phyloP scores from a whole-genome alignment of 345 rosid species.

The Eucalyptus lansdowneana region DNA sequence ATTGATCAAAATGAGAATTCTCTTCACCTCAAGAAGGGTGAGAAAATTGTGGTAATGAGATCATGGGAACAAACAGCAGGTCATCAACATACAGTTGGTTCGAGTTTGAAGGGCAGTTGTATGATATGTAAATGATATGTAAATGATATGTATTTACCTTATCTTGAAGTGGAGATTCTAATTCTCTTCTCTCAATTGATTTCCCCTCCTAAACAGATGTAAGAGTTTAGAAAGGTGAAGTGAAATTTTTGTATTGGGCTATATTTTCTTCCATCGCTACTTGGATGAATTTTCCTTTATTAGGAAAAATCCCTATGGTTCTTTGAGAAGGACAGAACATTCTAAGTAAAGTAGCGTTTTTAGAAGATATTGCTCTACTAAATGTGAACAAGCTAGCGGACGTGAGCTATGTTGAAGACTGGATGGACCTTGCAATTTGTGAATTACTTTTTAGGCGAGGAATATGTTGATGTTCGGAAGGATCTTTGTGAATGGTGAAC shows the following conservation, averaged over 20 bases:
- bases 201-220: neutral
- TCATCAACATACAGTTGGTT: neutral
- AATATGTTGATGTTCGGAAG: neutral
- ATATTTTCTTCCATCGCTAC: neutral
- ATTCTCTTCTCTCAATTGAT: neutral
- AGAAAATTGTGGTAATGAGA: neutral
- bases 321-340: neutral
- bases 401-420: neutral
- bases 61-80: neutral
- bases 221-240: neutral
- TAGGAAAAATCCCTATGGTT: neutral
- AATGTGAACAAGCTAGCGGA: neutral
- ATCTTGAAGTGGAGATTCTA: neutral
- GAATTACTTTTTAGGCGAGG: neutral
- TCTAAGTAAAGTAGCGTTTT: neutral
- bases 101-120: neutral
- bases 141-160: neutral
- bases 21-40: neutral
- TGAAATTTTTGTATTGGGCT: neutral
- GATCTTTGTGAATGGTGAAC: neutral
- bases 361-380: neutral
- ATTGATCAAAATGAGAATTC: neutral
- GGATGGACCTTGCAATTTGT: neutral
- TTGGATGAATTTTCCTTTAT: neutral
- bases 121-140: neutral